Base-by-base conservation (phyloP, 2,329 filamentous ascomycete genomes). In the Ascochyta pisi region DNA sequence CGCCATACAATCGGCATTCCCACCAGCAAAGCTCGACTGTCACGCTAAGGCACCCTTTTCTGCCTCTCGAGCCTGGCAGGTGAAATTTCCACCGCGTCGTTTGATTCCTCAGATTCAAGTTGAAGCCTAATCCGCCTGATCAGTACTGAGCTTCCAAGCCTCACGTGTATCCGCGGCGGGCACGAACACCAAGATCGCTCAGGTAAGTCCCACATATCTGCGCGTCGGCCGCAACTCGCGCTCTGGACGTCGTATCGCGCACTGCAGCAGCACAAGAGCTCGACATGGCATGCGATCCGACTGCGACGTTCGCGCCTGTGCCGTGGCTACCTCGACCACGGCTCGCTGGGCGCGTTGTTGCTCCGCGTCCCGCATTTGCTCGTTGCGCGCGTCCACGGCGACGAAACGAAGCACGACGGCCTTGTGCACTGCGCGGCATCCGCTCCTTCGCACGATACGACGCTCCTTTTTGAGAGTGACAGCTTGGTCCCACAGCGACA, bases 401-500 rank as follows among this genome's bases (percentile, higher is more conserved):
- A 65, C 62, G 64, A 60, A 65, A 71, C 68, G 66, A 55, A 50
- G 66, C 64, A 73, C 73, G 57, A 64, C 66, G 57, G 65, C 63
- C 61, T 67, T 67, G 67, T 74, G 61, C 62, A 39, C 65, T 66
- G 56, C 54, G 50, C 54, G 54, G 65, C 33, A 60, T 58, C 58
- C 57, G 57, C 53, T 54, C 46, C 39, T 62, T 61, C 56, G 61
- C 66, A 65, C 64, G 61, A 69, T 69, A 57, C 65, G 58, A 68
- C 61, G 52, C 44, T 52, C 55, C 65, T 56, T 59, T 67, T 70
- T 59, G 61, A 71, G 70, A 65, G 63, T 75, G 71, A 74, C 73
- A 73, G 71, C 67, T 65, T 57, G 64, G 73, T 75, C 66, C 59
- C 68, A 74, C 73, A 67, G 62, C 67, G 47, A 68, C 59, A 59